These are phyloP conservation scores for Flaveria trinervia DNA, from an alignment of 129 eudicot genomes.

Conservation along the genomic window DNA sequence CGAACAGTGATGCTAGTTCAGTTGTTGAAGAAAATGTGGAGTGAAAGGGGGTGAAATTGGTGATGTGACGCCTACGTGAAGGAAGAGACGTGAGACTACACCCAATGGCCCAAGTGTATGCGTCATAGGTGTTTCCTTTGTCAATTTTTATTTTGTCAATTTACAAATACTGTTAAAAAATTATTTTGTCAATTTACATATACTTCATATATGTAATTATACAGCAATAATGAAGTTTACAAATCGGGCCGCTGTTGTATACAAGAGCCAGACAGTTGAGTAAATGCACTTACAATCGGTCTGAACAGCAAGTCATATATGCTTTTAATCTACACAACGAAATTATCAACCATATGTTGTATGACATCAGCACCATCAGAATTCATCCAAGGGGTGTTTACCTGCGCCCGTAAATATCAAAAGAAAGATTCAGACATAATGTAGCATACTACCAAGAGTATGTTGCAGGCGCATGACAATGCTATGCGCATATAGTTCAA, in stretches of 20 bases:
- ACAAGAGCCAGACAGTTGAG: neutral
- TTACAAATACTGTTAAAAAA: too few species aligned
- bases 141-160: too few species aligned
- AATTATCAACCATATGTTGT: constrained; percentile 83
- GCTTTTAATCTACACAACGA: constrained; percentile 40
- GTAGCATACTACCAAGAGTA: neutral
- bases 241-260: constrained; percentile 1
- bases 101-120: too few species aligned
- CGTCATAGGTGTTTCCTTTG: too few species aligned
- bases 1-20: too few species aligned
- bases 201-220: neutral
- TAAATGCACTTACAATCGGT: constrained; percentile 3
- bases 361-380: constrained; percentile 78
- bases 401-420: constrained; percentile 45
- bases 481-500: neutral
- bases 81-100: too few species aligned
- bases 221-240: constrained; percentile 15
- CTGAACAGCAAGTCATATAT: neutral
- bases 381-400: constrained; percentile 59
- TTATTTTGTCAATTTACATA: too few species aligned
- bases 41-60: too few species aligned
- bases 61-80: too few species aligned
- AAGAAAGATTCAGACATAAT: constrained; percentile 17
- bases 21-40: too few species aligned
- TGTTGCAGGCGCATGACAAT: neutral